Percentiles rank a stretch among this genome's conserved stretches.
Evolutionary conservation across 352 stramenopile genomes (phyloP).

Genomic region (Phytophthora citricola): DNA sequence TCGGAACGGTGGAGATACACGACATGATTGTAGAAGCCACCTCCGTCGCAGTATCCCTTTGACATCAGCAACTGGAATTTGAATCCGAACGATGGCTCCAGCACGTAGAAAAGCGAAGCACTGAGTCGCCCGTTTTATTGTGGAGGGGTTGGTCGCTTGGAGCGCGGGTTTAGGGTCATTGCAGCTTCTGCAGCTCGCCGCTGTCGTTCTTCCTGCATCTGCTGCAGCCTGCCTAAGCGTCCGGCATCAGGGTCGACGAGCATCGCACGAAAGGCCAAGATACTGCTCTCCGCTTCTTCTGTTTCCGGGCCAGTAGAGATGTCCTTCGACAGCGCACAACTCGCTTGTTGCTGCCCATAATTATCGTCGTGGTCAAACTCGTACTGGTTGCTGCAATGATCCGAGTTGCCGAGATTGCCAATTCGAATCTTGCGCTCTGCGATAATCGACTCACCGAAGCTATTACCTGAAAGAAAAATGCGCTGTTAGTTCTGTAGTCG

Average conservation of each 20-base stretch:
- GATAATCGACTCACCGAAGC: constrained; percentile 83
- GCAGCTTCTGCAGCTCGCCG: constrained; percentile 28
- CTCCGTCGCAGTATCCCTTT: constrained; percentile 63
- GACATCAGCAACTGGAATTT: constrained; percentile 77
- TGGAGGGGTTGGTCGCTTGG: constrained; percentile 21
- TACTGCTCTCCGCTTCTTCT: constrained; percentile 50
- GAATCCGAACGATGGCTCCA: constrained; percentile 76
- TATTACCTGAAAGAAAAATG: constrained; percentile 42
- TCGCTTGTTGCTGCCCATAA: neutral
- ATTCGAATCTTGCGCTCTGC: constrained; percentile 86
- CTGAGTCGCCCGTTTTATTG: constrained; percentile 40
- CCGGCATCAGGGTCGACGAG: constrained; percentile 60
- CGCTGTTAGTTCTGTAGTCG: neutral
- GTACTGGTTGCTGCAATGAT: constrained; percentile 36
- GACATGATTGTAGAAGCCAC: constrained; percentile 78
- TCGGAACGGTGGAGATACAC: constrained; percentile 64
- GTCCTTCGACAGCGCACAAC: constrained; percentile 1
- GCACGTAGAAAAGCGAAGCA: constrained; percentile 84
- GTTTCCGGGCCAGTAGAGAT: neutral
- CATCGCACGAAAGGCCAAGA: constrained; percentile 71
- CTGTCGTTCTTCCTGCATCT: constrained; percentile 47
- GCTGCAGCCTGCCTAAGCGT: constrained; percentile 52
- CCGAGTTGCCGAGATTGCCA: constrained; percentile 25
- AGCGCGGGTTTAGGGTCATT: neutral
- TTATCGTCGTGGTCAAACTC: constrained; percentile 14